Percentiles rank a stretch among this genome's conserved stretches.
Conservation (phyloP, 352 stramenopile genomes). For the Aphanomyces cochlioides region DNA sequence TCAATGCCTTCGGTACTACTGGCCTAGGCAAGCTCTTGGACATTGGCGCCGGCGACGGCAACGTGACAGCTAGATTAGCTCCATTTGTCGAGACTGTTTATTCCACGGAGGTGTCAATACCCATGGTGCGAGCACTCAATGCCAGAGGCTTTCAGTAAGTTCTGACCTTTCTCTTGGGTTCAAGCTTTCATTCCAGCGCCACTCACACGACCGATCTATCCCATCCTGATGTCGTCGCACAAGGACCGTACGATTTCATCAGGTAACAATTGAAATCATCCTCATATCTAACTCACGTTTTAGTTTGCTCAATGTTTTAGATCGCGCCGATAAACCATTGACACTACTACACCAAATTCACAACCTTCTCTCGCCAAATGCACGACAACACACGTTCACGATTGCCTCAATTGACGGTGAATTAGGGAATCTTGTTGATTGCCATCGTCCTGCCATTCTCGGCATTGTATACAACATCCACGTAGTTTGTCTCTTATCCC, state of each 20-base stretch:
- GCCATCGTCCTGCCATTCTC: slow-evolving; percentile 78
- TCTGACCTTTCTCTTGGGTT: slow-evolving; percentile 39
- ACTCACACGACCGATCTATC: slow-evolving; percentile 46
- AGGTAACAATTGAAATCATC: slow-evolving; percentile 40
- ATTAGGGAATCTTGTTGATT: slow-evolving; percentile 63
- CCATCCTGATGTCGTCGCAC: slow-evolving; percentile 58
- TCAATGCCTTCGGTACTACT: no score
- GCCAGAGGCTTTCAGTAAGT: slow-evolving; percentile 72
- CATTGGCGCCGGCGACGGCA: slow-evolving; percentile 78
- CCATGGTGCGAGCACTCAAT: slow-evolving; percentile 78
- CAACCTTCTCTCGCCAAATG: slow-evolving; percentile 64
- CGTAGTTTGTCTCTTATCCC: neutral
- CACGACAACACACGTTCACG: slow-evolving; percentile 21
- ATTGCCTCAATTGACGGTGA: neutral
- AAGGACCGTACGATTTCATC: slow-evolving; percentile 76
- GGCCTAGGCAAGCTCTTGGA: slow-evolving; percentile 49
- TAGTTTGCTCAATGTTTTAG: slow-evolving; percentile 79
- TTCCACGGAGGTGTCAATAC: slow-evolving; percentile 68
- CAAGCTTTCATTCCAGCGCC: slow-evolving; percentile 1
- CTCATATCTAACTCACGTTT: neutral
- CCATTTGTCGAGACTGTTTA: slow-evolving; percentile 65
- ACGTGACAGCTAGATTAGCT: slow-evolving; percentile 75
- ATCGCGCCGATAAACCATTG: slow-evolving; percentile 71
- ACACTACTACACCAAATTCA: slow-evolving; percentile 77
- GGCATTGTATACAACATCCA: slow-evolving; percentile 41